Conservation (phyloP, 768 basidiomycete species). For the Boletales sp. region DNA sequence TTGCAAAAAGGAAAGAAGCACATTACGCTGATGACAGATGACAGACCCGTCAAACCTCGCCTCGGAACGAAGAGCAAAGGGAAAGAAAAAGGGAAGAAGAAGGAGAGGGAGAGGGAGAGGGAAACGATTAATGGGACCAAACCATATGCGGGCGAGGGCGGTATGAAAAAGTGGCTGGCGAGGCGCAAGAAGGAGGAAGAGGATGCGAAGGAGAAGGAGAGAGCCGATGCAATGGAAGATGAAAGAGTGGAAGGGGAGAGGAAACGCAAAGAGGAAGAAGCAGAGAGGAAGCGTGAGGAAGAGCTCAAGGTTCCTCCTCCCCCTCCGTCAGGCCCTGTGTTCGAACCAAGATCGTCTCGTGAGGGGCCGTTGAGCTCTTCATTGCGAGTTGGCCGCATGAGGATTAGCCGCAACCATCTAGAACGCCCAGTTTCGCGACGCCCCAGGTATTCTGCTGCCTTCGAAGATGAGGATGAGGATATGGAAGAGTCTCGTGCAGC, state of each 20-base stretch:
- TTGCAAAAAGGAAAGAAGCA: conserved; percentile 43
- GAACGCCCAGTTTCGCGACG: conserved; percentile 49
- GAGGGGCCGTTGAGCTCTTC: conserved; percentile 41
- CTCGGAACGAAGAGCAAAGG: conserved; percentile 40
- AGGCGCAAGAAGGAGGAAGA: conserved; percentile 57
- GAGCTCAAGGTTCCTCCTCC: conserved; percentile 17
- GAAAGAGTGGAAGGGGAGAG: conserved; percentile 30
- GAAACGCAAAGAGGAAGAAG: conserved; percentile 17
- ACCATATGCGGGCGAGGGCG: conserved; percentile 76
- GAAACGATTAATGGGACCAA: conserved; percentile 53
- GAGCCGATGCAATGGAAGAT: conserved; percentile 33
- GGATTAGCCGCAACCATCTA: conserved; percentile 55
- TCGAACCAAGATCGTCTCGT: conserved; percentile 15
- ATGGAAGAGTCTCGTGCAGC: conserved; percentile 38
- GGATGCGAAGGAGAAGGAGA: conserved; percentile 38
- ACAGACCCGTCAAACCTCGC: conserved; percentile 46
- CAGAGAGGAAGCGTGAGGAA: conserved; percentile 14
- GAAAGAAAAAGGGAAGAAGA: conserved; percentile 36
- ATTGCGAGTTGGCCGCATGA: conserved; percentile 62
- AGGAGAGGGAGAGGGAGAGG: conserved; percentile 28
- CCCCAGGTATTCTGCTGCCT: conserved; percentile 66
- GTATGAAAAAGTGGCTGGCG: conserved; percentile 73
- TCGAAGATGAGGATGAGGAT: conserved; percentile 46
- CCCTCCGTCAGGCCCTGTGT: conserved; percentile 14
- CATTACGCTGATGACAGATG: conserved; percentile 59